Evolutionary conservation across 176 grass and related monocot genomes (phyloP).

Genomic region (Calamus simplicifolius): DNA sequence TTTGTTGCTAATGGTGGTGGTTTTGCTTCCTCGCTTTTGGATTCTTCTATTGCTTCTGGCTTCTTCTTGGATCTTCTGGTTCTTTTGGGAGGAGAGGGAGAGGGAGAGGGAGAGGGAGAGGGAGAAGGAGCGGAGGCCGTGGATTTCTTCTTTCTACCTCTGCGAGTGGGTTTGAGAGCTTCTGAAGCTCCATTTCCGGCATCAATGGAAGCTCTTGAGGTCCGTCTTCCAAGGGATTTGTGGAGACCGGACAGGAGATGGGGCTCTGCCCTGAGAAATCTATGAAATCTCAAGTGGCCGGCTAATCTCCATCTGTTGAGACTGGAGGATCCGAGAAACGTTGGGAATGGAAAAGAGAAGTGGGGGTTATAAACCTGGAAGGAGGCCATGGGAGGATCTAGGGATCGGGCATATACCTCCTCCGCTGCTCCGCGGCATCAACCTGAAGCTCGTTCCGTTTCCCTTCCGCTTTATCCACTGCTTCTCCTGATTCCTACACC

Average conservation of each 20-base stretch:
- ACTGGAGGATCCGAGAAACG: neutral
- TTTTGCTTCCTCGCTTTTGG: neutral
- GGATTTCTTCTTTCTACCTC: slow-evolving; percentile 22
- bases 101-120: slow-evolving; percentile 23
- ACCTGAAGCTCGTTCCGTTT: too few species aligned
- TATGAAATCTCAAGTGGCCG: too few species aligned
- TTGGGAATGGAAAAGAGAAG: neutral
- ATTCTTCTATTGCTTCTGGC: slow-evolving; percentile 7
- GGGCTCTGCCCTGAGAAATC: neutral
- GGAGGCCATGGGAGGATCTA: neutral
- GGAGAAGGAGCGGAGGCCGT: neutral
- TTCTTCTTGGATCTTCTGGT: slow-evolving; percentile 13
- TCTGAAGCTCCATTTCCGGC: neutral
- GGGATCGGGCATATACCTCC: too few species aligned
- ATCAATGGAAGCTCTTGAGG: slow-evolving; percentile 11
- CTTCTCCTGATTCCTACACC: too few species aligned
- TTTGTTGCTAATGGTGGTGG: neutral
- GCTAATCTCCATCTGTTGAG: too few species aligned
- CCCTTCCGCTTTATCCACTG: too few species aligned
- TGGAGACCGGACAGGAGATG: neutral
- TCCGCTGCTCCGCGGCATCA: too few species aligned
- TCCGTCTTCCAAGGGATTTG: neutral
- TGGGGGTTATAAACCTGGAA: neutral
- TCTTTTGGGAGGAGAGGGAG: slow-evolving; percentile 22
- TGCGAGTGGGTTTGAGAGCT: slow-evolving; percentile 15